These are phyloP conservation scores for Acanthamoeba divionensis DNA, from an alignment of 208 protist genomes.

Conservation along the genomic window DNA sequence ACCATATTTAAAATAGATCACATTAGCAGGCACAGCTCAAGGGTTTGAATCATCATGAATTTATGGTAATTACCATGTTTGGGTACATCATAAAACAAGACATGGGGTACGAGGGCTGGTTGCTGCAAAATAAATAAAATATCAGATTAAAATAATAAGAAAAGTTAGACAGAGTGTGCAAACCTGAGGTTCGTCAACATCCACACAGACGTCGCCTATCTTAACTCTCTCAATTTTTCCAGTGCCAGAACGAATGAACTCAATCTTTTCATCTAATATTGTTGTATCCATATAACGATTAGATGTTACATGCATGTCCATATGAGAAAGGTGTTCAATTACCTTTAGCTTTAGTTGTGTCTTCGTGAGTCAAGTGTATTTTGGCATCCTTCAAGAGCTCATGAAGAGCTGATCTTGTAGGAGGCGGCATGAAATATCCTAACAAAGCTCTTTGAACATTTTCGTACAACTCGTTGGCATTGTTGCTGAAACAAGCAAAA, in stretches of 20 bases:
- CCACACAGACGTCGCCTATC: constrained; percentile 2
- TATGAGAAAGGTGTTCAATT: too few species aligned
- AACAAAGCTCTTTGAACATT: constrained; percentile 27
- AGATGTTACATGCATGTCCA: neutral
- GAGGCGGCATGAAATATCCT: constrained; percentile 8
- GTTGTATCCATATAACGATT: too few species aligned
- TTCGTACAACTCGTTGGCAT: neutral
- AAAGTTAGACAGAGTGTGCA: neutral
- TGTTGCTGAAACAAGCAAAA: neutral
- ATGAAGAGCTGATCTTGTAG: neutral
- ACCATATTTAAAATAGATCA: neutral
- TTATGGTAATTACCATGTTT: constrained; percentile 77
- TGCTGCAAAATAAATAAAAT: constrained; percentile 58
- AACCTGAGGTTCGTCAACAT: constrained; percentile 22
- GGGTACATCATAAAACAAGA: constrained; percentile 88
- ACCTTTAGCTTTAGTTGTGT: too few species aligned
- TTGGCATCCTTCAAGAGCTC: neutral
- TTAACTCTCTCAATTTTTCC: neutral
- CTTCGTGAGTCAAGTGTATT: neutral
- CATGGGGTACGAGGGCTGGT: constrained; percentile 85
- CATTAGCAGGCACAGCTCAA: neutral
- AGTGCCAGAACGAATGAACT: neutral
- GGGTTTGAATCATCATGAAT: neutral
- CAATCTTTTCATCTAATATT: constrained; percentile 2
- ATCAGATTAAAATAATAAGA: neutral